Base-by-base conservation (phyloP, 306 rosid genomes). In the Psophocarpus tetragonolobus region DNA sequence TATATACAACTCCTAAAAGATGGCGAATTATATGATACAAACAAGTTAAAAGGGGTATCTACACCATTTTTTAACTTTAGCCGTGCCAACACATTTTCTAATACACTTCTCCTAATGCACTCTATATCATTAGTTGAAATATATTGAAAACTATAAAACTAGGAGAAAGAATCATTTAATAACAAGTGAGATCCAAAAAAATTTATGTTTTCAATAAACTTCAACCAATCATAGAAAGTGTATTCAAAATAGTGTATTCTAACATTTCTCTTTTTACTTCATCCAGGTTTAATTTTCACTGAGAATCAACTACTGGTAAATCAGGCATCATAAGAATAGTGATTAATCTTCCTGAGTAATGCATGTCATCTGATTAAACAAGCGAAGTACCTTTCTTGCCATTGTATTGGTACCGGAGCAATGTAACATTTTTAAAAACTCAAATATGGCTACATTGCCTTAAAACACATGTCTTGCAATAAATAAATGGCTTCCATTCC, bases 391-490 rank as follows among this genome's bases (percentile, higher is more conserved):
- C 60, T 75, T 67, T 62, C 14, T 41, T 20, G 12, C 62, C 42
- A 61, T 18, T 51, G 39, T 23, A 71, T 62, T 76, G 82, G 48
- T 77, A 32, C 56, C n/a, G 53, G 30, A 57, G 62, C 60, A 44
- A 48, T 18, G 7, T 71, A 35, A 66, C 23, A 13, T 27, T 18
- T 15, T 70, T 20, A 45, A 33, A 33, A 13, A 57, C 11, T 48
- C 51, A 26, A 65, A 57, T 41, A 65, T 39, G 65, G 51, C 39
- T 77, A 41, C 50, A 70, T 76, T 70, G 66, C 80, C 56, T n/a
- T 66, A 68, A 73, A 56, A 48, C 39, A 17, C 75, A 29, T 12
- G 66, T 50, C 39, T 39, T 30, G 70, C 61, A 41, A 58, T n/a
- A 62, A 35, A 63, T 36, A 44, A 71, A 70, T 32, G 62, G 70